These are phyloP conservation scores for Xylaria sp. DNA, from an alignment of 2,329 filamentous ascomycete genomes.

Conservation along the genomic window DNA sequence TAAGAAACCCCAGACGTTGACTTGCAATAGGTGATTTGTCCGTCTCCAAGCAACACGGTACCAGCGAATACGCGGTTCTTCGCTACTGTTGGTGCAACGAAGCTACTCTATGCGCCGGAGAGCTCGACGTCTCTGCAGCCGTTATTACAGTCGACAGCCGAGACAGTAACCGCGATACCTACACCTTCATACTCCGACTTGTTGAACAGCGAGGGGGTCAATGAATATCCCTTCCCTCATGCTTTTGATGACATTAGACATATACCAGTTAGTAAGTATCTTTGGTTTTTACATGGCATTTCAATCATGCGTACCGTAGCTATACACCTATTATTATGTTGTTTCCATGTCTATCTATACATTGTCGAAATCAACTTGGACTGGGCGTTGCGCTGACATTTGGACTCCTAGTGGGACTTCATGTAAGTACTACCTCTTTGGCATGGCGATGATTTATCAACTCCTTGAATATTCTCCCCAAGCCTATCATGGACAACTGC, in stretches of 20 bases:
- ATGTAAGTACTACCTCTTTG: slow-evolving; percentile 4
- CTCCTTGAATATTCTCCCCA: not conserved
- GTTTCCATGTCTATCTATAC: not conserved
- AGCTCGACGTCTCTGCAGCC: slow-evolving; percentile 3
- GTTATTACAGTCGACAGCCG: slow-evolving; percentile 2
- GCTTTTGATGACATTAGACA: slow-evolving; percentile 11
- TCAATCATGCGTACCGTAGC: no score
- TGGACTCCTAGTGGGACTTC: slow-evolving; percentile 10
- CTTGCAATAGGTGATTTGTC: slow-evolving; percentile 8
- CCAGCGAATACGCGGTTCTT: slow-evolving; percentile 13
- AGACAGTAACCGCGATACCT: slow-evolving; percentile 4
- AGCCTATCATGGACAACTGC: not conserved
- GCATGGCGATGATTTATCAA: not conserved
- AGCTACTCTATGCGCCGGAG: slow-evolving; percentile 16
- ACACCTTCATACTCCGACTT: slow-evolving; percentile 11
- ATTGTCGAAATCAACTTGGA: not conserved
- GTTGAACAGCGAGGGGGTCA: slow-evolving; percentile 1
- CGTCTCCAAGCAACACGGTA: slow-evolving; percentile 15
- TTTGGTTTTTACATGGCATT: not conserved
- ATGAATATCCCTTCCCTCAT: slow-evolving; percentile 13
- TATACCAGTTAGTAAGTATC: slow-evolving; percentile 8
- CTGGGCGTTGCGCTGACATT: slow-evolving; percentile 1
- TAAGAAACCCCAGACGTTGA: not conserved
- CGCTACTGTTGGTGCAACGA: slow-evolving; percentile 13
- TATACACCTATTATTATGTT: not conserved